Base-by-base conservation (phyloP, 2,329 filamentous ascomycete genomes). In the Fusarium sp. region DNA sequence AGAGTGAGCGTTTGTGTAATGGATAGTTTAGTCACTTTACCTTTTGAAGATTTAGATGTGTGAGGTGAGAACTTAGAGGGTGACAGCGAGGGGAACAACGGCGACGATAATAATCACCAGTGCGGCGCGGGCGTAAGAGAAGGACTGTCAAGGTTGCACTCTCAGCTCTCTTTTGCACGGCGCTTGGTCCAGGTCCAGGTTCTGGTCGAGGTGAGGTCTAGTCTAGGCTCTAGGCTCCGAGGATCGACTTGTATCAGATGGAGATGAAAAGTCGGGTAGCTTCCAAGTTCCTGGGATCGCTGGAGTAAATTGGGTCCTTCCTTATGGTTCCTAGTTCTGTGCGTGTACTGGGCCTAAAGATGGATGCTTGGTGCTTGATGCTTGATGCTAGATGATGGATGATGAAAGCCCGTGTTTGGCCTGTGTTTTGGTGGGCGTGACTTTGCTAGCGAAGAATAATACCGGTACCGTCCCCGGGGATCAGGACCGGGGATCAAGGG, bases 401-500 rank as follows among this genome's bases (percentile, higher is more conserved):
- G 24, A 24, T 24, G 24, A 24, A 24, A 5, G 24, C 24, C 24
- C 24, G n/a, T 35, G 68, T 55, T 56, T 64, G 50, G 45, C 40
- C 56, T 56, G 59, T 69, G 35, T 57, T 57, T 71, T 41, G 51
- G 70, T 70, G 60, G 67, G 58, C 51, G 63, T 53, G 65, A 45
- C 15, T 40, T 58, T 61, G 47, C 59, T 67, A 57, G 60, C 52
- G 55, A 67, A 49, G 55, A 67, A 49, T 56, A 67, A 49, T 56
- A 64, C 40, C 58, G 35, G 35, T 19, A n/a, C 35, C n/a, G 56
- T 56, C 45, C 33, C 61, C 47, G 61, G 61, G 59, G 45, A 46
- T 59, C 52, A 59, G 41, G 54, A 61, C 71, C 71, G 71, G 71
- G 70, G 70, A 62, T 57, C 54, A 72, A 68, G 69, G 70, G 67